Base-by-base conservation (phyloP, 371 early-diverging fungal species). In the Lichtheimia corymbifera region DNA sequence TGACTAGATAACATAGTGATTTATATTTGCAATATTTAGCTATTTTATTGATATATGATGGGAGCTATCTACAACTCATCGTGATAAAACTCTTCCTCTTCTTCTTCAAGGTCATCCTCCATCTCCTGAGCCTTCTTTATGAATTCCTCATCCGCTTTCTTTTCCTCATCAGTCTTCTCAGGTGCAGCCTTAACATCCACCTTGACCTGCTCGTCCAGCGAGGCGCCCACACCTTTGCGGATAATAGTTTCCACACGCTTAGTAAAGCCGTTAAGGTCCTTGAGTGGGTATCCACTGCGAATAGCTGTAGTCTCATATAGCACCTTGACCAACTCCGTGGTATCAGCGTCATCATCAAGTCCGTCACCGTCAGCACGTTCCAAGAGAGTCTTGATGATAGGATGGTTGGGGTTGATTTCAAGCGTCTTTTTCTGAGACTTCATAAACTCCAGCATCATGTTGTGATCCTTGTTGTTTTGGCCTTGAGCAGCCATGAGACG, bases 351-450 rank as follows among this genome's bases (percentile, higher is more conserved):
- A 3, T 73, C 41, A 50, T 79, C 79, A 11, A 35, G 35, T 9
- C 35, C 35, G 4, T 65, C 80, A 22, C 67, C 62, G 58, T 77
- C 69, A 2, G 83, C 84, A 28, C 79, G 77, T 22, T 78, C 80
- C 50, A 88, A 64, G 56, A 91, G 58, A 3, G 77, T 70, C 15
- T 77, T 53, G 58, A 92, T 85, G 47, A 92, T 59, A 7, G 89
- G 87, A 56, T 92, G 90, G 2, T 83, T 63, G 1, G 95, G 94
- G 70, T 96, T 96, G 71, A 96, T 89, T 65, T 95, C 94, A 18
- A 96, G 71, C 18, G 87, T 84, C 82, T 91, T 91, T 79, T 93
- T 93, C 57, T 71, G 79, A 53, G 72, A 54, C 62, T 84, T 86
- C 75, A 85, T 85, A 17, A 74, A 66, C 42, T 77, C 72, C 74